Evolutionary conservation across 805 yeast species (phyloP).

Genomic region (Jamesozyma jinghongensis): DNA sequence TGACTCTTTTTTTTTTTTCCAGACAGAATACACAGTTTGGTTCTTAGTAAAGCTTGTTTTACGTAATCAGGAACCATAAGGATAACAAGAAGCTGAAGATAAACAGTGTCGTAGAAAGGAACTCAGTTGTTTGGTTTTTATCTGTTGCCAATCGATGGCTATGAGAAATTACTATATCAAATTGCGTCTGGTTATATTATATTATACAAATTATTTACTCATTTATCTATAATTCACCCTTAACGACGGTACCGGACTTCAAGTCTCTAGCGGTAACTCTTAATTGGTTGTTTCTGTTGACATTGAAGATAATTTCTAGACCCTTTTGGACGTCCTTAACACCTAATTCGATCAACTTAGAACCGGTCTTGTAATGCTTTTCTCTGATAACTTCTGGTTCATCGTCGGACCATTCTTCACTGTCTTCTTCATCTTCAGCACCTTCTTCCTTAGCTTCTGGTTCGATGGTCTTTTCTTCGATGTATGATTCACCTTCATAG

Average conservation of each 20-base stretch:
- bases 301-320: slow-evolving; percentile 51
- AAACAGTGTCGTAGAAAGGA: too few relatives aligned
- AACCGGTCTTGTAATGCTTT: slow-evolving; percentile 64
- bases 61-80: too few relatives aligned
- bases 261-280: slow-evolving; percentile 56
- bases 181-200: not conserved
- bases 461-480: slow-evolving; percentile 75
- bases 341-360: slow-evolving; percentile 68
- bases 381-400: slow-evolving; percentile 84
- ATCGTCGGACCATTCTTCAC: slow-evolving; percentile 49
- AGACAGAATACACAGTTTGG: too few relatives aligned
- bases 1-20: too few relatives aligned
- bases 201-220: not conserved
- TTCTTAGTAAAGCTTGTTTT: too few relatives aligned
- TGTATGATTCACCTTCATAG: slow-evolving; percentile 76
- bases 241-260: slow-evolving; percentile 48
- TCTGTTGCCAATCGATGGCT: too few relatives aligned
- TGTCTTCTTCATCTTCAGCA: slow-evolving; percentile 41
- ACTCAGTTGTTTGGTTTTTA: too few relatives aligned
- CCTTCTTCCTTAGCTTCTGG: slow-evolving; percentile 46
- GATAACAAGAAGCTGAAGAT: too few relatives aligned
- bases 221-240: slow-evolving; percentile 38
- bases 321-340: slow-evolving; percentile 60
- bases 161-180: not conserved
- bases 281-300: slow-evolving; percentile 52